phyloP scores from a whole-genome alignment of 768 basidiomycete genomes.

The Tricholomella constricta region DNA sequence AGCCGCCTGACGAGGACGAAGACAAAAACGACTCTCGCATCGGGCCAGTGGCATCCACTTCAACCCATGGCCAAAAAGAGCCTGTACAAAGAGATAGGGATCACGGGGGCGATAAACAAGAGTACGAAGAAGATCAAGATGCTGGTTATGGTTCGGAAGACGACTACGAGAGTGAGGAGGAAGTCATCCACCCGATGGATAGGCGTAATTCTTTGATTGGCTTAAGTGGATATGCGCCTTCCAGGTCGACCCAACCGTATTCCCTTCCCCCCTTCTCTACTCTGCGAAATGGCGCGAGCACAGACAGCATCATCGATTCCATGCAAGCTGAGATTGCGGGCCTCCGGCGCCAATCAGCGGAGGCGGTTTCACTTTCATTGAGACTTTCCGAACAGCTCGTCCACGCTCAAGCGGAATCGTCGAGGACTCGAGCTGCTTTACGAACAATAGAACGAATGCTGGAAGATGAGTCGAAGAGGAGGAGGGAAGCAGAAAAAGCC shows the following conservation, averaged over 20 bases:
- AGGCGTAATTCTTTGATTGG: constrained; percentile 42
- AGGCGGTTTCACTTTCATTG: constrained; percentile 65
- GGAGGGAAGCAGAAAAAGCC: constrained; percentile 59
- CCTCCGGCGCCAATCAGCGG: constrained; percentile 66
- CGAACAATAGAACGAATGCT: constrained; percentile 57
- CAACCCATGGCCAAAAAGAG: background rate
- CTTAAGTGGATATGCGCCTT: constrained; percentile 35
- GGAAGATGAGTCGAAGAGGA: constrained; percentile 59
- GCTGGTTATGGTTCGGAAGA: constrained; percentile 37
- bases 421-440: constrained; percentile 55
- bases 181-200: constrained; percentile 47
- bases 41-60: constrained; percentile 1
- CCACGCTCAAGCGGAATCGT: constrained; percentile 61
- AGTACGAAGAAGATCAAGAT: constrained; percentile 17
- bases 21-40: constrained; percentile 12
- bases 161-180: constrained; percentile 73
- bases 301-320: constrained; percentile 54
- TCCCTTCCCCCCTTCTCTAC: constrained; percentile 47
- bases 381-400: constrained; percentile 72
- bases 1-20: constrained; percentile 22
- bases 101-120: constrained; percentile 12
- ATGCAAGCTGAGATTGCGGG: constrained; percentile 66
- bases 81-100: background rate
- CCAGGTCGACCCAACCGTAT: constrained; percentile 31
- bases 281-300: constrained; percentile 28